Base-by-base conservation (phyloP, 192 early-diverging fungal species). In the Dissophora ornata region DNA sequence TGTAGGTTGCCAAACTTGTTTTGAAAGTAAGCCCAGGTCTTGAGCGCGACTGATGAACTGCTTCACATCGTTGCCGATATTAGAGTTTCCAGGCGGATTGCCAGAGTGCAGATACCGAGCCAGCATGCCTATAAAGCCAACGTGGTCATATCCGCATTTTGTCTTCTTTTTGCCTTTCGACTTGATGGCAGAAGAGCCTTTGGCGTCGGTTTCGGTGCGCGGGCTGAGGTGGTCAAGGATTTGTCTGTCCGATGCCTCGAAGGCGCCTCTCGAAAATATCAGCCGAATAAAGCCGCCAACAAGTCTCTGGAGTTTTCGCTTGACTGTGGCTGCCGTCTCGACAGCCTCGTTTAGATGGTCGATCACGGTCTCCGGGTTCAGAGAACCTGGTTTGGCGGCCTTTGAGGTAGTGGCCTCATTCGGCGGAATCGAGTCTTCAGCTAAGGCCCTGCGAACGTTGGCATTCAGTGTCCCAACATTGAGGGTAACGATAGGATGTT, bases 401-500 rank as follows among this genome's bases (percentile, higher is more conserved):
- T n/a, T n/a, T n/a, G n/a, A n/a, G n/a, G n/a, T n/a, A n/a, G n/a
- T n/a, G n/a, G n/a, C n/a, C n/a, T n/a, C n/a, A n/a, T n/a, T n/a
- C n/a, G n/a, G 50, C 50, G 13, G 30, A 12, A 52, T 26, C 50
- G 13, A 12, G 28, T n/a, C n/a, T 22, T 56, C 36, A 3, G 9
- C 22, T 26, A 56, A 19, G 11, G 33, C 54, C 15, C 54, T 30
- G 19, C 28, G n/a, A 19, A 56, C 22, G 28, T 56, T 56, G 4
- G 54, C 54, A 18, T n/a, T 40, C n/a, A 56, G n/a, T 18, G 54
- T 40, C n/a, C 54, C 36, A 56, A 40, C 28, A 56, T 56, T 21
- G 32, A 56, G 54, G 33, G 30, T 56, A 7, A 40, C 54, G 21
- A 21, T 56, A 24, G 36, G 36, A 56, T 56, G 54, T 56, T 56